Conservation (phyloP, 2,329 filamentous ascomycete genomes). For the Colletotrichum theobromicola region DNA sequence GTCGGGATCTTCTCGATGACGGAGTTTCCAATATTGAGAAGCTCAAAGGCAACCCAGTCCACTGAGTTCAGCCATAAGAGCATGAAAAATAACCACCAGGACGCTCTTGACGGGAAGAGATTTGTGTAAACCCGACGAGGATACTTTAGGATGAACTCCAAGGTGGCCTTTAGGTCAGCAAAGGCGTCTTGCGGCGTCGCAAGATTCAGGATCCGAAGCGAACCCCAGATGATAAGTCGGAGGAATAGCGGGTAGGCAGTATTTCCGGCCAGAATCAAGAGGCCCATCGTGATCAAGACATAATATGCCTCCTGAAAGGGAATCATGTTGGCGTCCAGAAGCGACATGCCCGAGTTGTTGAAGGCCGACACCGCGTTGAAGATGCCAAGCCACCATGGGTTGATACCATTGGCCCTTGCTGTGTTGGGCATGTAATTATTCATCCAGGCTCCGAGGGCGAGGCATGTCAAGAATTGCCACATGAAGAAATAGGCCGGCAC, state of each 20-base stretch:
- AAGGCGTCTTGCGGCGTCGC: slow-evolving; percentile 42
- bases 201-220: slow-evolving; percentile 45
- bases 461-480: slow-evolving; percentile 63
- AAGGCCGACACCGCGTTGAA: slow-evolving; percentile 75
- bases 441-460: slow-evolving; percentile 68
- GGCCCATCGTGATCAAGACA: slow-evolving; percentile 57
- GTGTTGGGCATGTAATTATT: slow-evolving; percentile 54
- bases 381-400: slow-evolving; percentile 71
- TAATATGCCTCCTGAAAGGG: slow-evolving; percentile 61
- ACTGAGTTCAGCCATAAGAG: slow-evolving; percentile 66
- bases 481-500: slow-evolving; percentile 65
- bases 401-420: slow-evolving; percentile 60
- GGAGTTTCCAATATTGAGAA: slow-evolving; percentile 68
- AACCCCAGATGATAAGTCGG: slow-evolving; percentile 62
- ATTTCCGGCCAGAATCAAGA: slow-evolving; percentile 68
- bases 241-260: slow-evolving; percentile 71
- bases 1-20: slow-evolving; percentile 56
- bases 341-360: slow-evolving; percentile 74
- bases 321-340: slow-evolving; percentile 71
- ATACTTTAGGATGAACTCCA: slow-evolving; percentile 60
- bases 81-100: slow-evolving; percentile 70
- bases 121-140: slow-evolving; percentile 66
- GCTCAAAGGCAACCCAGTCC: slow-evolving; percentile 70
- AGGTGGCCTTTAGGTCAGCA: slow-evolving; percentile 50
- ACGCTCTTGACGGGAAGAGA: slow-evolving; percentile 67